These are phyloP conservation scores for Penicillium sp. DNA, from an alignment of 2,329 filamentous ascomycete genomes.

Conservation along the genomic window DNA sequence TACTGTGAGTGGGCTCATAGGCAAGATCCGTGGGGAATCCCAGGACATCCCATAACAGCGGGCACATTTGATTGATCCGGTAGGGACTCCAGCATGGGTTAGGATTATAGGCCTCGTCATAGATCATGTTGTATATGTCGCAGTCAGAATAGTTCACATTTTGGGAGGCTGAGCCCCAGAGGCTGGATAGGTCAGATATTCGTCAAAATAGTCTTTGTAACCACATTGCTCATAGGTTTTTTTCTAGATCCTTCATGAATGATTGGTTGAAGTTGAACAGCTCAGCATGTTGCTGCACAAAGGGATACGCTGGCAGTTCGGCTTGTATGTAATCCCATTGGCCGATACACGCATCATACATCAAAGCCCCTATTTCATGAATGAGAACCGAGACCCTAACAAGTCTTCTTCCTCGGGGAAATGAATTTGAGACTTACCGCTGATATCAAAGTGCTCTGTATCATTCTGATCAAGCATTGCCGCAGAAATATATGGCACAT, in stretches of 20 bases:
- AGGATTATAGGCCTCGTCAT: slow-evolving; percentile 52
- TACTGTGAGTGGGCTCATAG: slow-evolving; percentile 49
- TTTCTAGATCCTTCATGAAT: slow-evolving; percentile 42
- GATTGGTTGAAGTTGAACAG: slow-evolving; percentile 48
- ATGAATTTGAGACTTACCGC: slow-evolving; percentile 43
- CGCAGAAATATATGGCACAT: slow-evolving; percentile 72
- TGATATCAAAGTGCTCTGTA: slow-evolving; percentile 66
- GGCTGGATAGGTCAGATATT: slow-evolving; percentile 56
- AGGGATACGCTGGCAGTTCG: slow-evolving; percentile 42
- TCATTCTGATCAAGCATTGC: slow-evolving; percentile 72
- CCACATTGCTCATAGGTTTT: slow-evolving; percentile 46
- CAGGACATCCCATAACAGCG: slow-evolving; percentile 67
- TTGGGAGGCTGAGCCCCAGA: slow-evolving; percentile 57
- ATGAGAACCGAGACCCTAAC: not conserved
- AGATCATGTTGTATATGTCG: slow-evolving; percentile 59
- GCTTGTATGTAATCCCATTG: slow-evolving; percentile 35
- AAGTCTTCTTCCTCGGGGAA: not conserved
- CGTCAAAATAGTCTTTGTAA: slow-evolving; percentile 47
- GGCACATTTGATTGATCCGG: slow-evolving; percentile 71
- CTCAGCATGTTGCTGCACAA: slow-evolving; percentile 44
- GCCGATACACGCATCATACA: slow-evolving; percentile 69
- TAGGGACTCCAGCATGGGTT: slow-evolving; percentile 84
- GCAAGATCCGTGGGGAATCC: slow-evolving; percentile 58
- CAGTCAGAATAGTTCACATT: slow-evolving; percentile 51
- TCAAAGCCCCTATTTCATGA: slow-evolving; percentile 54